Evolutionary conservation across 768 basidiomycete species (phyloP).

Genomic region (Dentipellis sp.): DNA sequence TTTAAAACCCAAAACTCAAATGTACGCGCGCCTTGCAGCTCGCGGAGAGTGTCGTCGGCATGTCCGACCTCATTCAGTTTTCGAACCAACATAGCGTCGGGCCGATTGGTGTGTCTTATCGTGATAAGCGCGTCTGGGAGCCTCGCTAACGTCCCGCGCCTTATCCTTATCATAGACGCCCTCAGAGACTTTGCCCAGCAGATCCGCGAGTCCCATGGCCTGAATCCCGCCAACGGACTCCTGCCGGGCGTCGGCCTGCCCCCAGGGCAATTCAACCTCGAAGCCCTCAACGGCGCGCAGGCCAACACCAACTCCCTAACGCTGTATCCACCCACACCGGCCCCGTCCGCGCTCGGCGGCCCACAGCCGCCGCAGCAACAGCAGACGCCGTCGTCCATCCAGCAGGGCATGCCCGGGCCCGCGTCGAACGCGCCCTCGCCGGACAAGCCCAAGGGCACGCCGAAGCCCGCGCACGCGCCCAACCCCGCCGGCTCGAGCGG

Average conservation of each 20-base stretch:
- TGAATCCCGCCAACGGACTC: conserved; percentile 1
- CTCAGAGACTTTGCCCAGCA: conserved; percentile 30
- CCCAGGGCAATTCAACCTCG: conserved; percentile 2
- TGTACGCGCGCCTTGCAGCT: conserved; percentile 32
- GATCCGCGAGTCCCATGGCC: conserved; percentile 23
- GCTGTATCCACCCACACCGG: conserved; percentile 7
- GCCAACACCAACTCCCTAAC: conserved; percentile 2
- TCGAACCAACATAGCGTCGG: conserved; percentile 46
- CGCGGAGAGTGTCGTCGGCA: conserved; percentile 74
- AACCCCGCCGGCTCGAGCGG: conserved; percentile 5
- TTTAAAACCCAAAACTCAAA: conserved; percentile 6
- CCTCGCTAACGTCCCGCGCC: neutral
- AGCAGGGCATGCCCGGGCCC: conserved; percentile 4
- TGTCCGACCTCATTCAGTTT: conserved; percentile 69
- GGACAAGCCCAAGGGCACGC: conserved; percentile 13
- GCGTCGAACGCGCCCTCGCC: conserved; percentile 7
- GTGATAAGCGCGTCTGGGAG: conserved; percentile 5
- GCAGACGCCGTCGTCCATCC: conserved; percentile 21
- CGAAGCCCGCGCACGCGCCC: conserved; percentile 13
- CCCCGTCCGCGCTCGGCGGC: conserved; percentile 24
- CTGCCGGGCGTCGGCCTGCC: conserved; percentile 2
- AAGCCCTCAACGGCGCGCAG: conserved; percentile 10
- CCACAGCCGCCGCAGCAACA: conserved; percentile 22
- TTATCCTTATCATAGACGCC: conserved; percentile 27
- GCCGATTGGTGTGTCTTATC: conserved; percentile 49